These are phyloP conservation scores for Amphicarpaea edgeworthii DNA, from an alignment of 306 rosid species.

Conservation along the genomic window DNA sequence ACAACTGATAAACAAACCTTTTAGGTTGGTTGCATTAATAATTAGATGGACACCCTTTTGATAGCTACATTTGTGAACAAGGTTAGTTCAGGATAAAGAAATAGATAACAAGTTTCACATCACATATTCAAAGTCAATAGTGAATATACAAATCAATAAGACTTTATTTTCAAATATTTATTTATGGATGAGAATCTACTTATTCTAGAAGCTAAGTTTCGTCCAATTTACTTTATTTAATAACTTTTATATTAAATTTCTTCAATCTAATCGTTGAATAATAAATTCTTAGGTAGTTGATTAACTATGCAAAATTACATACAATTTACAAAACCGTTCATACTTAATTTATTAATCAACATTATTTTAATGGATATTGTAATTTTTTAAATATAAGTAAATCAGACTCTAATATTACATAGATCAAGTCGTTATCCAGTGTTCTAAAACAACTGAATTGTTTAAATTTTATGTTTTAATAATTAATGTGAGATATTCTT, in stretches of 20 bases:
- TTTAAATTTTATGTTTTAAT: too few species aligned
- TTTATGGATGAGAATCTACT: neutral
- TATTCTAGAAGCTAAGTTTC: neutral
- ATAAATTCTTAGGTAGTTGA: neutral
- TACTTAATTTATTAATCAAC: neutral
- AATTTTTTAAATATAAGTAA: too few species aligned
- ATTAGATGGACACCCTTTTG: conserved; percentile 42
- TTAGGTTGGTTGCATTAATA: conserved; percentile 36
- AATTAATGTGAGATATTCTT: too few species aligned
- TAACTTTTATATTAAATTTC: neutral
- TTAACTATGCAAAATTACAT: neutral
- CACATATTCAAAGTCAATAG: neutral
- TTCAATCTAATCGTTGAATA: neutral
- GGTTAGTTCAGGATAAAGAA: conserved; percentile 39
- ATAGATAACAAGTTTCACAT: conserved; percentile 47
- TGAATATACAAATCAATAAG: neutral
- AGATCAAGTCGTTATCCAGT: too few species aligned
- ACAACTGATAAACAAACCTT: neutral
- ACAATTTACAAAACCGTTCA: neutral
- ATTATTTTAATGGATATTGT: too few species aligned
- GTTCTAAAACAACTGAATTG: too few species aligned
- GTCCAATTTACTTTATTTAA: neutral
- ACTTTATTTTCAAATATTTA: conserved; percentile 5
- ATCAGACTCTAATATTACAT: too few species aligned
- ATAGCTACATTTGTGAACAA: conserved; percentile 50